Base-by-base conservation (phyloP, 2,329 filamentous ascomycete genomes). In the Fusarium cicatricum region DNA sequence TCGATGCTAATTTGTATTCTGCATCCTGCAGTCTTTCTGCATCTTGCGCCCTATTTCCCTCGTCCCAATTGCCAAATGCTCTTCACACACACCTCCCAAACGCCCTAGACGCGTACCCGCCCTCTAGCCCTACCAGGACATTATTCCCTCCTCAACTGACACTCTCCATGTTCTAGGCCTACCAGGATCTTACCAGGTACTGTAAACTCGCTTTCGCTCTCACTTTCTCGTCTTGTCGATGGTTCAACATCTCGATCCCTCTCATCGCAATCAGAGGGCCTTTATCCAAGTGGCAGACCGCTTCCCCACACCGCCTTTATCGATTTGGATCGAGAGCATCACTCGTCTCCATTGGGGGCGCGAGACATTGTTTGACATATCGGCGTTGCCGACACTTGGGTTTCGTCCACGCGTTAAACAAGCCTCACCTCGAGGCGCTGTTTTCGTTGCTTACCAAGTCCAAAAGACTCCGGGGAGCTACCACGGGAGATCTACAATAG, bases 111-210 rank as follows among this genome's bases (percentile, higher is more conserved):
- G 26, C 32, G 23, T 33, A 37, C 59, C 41, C 40, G 47, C 32
- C 48, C 69, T 73, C 65, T 71, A 75, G 73, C 71, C 73, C 67
- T 75, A 75, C 62, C 66, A 60, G 63, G 73, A 75, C 48, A 70
- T 75, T 46, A 54, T n/a, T n/a, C n/a, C n/a, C n/a, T n/a, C n/a
- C n/a, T n/a, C n/a, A n/a, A 51, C 69, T 71, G 58, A 71, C 68
- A 44, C 36, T 43, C 53, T 58, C 43, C 32, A 12, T 41, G 68
- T 68, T 73, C 65, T 71, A 75, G 73, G 71, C 73, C 67, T 75
- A 75, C 62, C 66, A 60, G 63, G 73, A 75, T 48, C 71, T 75
- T 46, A 54, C 69, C 40, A 73, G 71, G 73, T n/a, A n/a, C n/a
- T n/a, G n/a, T 75, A 73, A 47, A 56, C 48, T 44, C 40, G 31